These are phyloP conservation scores for Sequoia sempervirens DNA, from an alignment of 75 land plant genomes.

Conservation along the genomic window DNA sequence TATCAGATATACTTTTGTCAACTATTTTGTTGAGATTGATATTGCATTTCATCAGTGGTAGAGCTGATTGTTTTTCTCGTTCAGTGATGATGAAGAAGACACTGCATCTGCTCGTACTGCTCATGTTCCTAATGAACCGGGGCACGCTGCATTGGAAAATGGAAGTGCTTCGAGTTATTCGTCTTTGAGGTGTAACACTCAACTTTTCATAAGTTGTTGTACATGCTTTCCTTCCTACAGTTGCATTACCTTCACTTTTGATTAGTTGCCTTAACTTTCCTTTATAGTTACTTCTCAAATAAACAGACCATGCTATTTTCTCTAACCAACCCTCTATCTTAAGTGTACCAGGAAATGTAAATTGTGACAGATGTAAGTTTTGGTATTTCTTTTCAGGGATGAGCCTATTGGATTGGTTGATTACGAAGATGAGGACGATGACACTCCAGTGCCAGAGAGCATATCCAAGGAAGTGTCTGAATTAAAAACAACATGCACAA, in stretches of 20 bases:
- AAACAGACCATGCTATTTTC: background rate
- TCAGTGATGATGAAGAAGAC: conserved; percentile 87
- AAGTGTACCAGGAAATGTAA: background rate
- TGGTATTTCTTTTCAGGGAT: conserved; percentile 15
- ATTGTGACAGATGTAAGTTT: background rate
- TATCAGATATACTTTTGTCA: background rate
- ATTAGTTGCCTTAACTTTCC: background rate
- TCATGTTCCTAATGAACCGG: conserved; percentile 15
- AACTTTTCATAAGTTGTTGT: background rate
- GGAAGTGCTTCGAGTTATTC: conserved; percentile 39
- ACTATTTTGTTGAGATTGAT: background rate
- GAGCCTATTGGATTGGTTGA: conserved; percentile 78
- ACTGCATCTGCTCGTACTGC: conserved; percentile 51
- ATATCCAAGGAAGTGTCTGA: conserved; percentile 7
- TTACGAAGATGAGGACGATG: conserved; percentile 92
- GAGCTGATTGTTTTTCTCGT: background rate
- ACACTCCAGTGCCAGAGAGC: conserved; percentile 24
- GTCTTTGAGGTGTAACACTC: conserved; percentile 32
- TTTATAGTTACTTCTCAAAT: background rate
- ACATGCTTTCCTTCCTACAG: background rate
- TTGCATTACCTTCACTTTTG: background rate
- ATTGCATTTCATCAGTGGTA: background rate
- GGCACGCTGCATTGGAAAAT: conserved; percentile 42
- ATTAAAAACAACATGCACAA: background rate
- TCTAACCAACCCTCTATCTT: background rate